Percentiles rank a stretch among this genome's conserved stretches.
phyloP scores from a whole-genome alignment of 495 filamentous ascomycete species.

The Penicillium argentinense region DNA sequence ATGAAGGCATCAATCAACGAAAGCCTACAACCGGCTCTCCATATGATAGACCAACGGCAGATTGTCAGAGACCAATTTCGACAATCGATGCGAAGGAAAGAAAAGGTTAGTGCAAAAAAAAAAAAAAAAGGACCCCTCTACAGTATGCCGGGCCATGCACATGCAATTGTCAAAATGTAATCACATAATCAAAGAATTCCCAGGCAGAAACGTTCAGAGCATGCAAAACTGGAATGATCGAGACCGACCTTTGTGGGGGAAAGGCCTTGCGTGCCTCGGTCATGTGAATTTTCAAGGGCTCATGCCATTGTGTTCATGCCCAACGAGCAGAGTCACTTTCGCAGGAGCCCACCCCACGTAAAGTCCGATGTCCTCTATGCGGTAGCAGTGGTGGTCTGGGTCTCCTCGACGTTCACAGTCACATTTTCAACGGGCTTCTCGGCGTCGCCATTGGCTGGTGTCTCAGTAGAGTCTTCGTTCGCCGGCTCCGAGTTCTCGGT shows the following conservation, averaged over 20 bases:
- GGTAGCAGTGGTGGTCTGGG: slow-evolving; percentile 16
- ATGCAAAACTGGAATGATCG: neutral
- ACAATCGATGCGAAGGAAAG: neutral
- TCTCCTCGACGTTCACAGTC: slow-evolving; percentile 16
- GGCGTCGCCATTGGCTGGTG: slow-evolving; percentile 5
- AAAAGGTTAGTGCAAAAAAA: neutral
- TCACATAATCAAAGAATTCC: slow-evolving; percentile 1
- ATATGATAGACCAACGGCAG: no score
- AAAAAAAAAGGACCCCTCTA: neutral
- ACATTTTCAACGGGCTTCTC: slow-evolving; percentile 21
- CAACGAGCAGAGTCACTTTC: neutral
- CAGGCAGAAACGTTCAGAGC: slow-evolving; percentile 5
- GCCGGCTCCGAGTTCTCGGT: neutral
- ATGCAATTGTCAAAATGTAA: neutral
- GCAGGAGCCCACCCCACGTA: neutral
- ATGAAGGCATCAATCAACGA: no score
- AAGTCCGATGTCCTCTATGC: slow-evolving; percentile 18
- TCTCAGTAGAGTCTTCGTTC: slow-evolving; percentile 6
- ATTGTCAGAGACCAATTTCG: no score
- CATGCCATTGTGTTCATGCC: neutral
- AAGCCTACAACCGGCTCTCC: no score
- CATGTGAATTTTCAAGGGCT: neutral
- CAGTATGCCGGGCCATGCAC: slow-evolving; percentile 2
- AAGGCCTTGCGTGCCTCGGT: slow-evolving; percentile 5
- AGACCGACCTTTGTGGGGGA: neutral